Percentiles rank a stretch among this genome's conserved stretches.
These are phyloP conservation scores for Debaryomyces sp. DNA, from an alignment of 1,139 yeast species.

Conservation along the genomic window DNA sequence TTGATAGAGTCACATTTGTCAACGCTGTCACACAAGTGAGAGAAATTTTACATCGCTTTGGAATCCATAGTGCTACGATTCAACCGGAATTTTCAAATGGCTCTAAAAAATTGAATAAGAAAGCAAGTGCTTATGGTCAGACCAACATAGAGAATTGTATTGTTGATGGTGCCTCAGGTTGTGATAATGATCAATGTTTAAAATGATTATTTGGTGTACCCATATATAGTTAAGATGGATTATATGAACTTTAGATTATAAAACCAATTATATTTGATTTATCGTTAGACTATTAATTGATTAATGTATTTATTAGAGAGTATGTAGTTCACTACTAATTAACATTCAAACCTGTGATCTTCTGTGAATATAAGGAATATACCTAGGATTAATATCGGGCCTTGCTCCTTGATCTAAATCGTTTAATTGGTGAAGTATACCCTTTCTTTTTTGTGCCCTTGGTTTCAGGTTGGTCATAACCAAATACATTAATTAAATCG, in stretches of 20 bases:
- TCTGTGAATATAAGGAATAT: background rate
- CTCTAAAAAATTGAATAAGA: slow-evolving; percentile 10
- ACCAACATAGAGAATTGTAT: slow-evolving; percentile 34
- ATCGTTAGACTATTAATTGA: background rate
- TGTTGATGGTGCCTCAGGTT: slow-evolving; percentile 39
- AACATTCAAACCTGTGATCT: no score
- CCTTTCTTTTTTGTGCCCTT: slow-evolving; percentile 2
- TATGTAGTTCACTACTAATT: background rate
- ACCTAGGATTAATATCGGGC: background rate
- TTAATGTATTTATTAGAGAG: background rate
- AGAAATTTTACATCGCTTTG: slow-evolving; percentile 76
- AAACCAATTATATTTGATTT: background rate
- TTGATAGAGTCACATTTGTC: slow-evolving; percentile 54
- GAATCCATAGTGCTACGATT: slow-evolving; percentile 91
- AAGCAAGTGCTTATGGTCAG: slow-evolving; percentile 35
- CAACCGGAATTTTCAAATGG: slow-evolving; percentile 75
- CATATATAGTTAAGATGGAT: background rate
- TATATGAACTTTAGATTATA: background rate
- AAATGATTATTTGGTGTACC: background rate
- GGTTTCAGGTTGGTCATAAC: slow-evolving; percentile 7
- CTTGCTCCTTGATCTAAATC: background rate
- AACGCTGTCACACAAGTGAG: slow-evolving; percentile 77
- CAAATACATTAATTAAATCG: slow-evolving; percentile 18
- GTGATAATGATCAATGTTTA: slow-evolving; percentile 36
- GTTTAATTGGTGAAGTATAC: background rate